Evolutionary conservation across 305 asterid species (phyloP).

Genomic region (Fraxinus baroniana): DNA sequence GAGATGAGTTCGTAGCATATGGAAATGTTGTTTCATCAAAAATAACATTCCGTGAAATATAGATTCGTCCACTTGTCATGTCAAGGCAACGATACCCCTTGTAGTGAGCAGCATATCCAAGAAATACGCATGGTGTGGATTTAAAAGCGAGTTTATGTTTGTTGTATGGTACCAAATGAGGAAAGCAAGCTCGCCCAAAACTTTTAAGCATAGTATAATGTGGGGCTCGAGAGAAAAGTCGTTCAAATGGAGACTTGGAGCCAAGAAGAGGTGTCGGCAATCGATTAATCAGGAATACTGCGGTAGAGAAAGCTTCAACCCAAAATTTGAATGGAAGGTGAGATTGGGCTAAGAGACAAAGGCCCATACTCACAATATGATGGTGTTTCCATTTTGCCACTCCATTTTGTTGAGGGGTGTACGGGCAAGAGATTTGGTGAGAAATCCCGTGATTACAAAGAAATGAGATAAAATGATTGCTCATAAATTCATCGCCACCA

Average conservation of each 20-base stretch:
- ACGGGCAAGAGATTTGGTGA: not conserved
- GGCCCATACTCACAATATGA: not conserved
- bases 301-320: not conserved
- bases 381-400: not conserved
- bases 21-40: not conserved
- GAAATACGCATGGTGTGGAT: not conserved
- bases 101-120: not conserved
- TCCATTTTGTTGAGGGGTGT: not conserved
- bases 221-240: not conserved
- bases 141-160: not conserved
- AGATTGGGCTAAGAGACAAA: not conserved
- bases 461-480: not conserved
- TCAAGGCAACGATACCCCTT: not conserved
- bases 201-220: not conserved
- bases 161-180: not conserved
- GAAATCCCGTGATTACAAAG: not conserved
- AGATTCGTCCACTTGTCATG: not conserved
- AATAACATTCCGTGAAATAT: not conserved
- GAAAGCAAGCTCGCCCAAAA: not conserved
- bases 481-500: not conserved
- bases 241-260: not conserved
- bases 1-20: no score
- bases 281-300: not conserved
- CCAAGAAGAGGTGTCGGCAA: not conserved
- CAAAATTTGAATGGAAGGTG: not conserved